These are phyloP conservation scores for Solidago caesia DNA, from an alignment of 129 eudicot genomes.

Conservation along the genomic window DNA sequence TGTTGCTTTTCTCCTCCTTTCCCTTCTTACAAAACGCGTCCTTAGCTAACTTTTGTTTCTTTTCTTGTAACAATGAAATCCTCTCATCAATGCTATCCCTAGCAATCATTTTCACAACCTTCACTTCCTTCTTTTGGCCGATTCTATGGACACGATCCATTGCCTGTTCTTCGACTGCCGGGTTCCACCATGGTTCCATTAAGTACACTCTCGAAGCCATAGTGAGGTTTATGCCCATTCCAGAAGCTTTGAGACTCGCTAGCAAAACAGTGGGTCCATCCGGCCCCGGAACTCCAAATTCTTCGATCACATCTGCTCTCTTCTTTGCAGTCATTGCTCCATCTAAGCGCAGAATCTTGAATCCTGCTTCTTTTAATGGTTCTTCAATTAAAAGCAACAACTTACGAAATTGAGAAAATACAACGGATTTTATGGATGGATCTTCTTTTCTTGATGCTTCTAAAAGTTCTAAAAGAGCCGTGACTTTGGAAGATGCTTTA, in stretches of 20 bases:
- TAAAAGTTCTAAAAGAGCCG: slow-evolving; percentile 57
- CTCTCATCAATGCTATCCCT: slow-evolving; percentile 74
- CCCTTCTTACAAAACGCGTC: slow-evolving; percentile 67
- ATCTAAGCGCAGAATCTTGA: slow-evolving; percentile 66
- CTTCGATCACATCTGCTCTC: slow-evolving; percentile 55
- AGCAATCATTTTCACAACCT: slow-evolving; percentile 78
- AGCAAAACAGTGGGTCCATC: slow-evolving; percentile 77
- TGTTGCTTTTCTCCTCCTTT: slow-evolving; percentile 53
- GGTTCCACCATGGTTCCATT: slow-evolving; percentile 99
- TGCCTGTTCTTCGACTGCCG: slow-evolving; percentile 91
- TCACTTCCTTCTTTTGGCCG: slow-evolving; percentile 76
- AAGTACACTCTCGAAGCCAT: slow-evolving; percentile 78
- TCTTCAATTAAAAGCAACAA: slow-evolving; percentile 69
- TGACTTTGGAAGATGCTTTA: slow-evolving; percentile 56
- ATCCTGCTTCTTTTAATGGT: slow-evolving; percentile 73
- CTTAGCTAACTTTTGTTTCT: slow-evolving; percentile 56
- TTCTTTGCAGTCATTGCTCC: slow-evolving; percentile 72
- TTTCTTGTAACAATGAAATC: slow-evolving; percentile 69
- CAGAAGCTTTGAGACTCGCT: slow-evolving; percentile 86
- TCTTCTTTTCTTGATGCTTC: slow-evolving; percentile 43
- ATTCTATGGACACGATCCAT: slow-evolving; percentile 94
- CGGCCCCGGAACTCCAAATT: slow-evolving; percentile 45
- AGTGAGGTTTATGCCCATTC: slow-evolving; percentile 77
- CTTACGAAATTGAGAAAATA: slow-evolving; percentile 78
- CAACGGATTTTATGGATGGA: slow-evolving; percentile 53